Base-by-base conservation (phyloP, 2,329 filamentous ascomycete genomes). In the Ascochyta viciae-villosae region DNA sequence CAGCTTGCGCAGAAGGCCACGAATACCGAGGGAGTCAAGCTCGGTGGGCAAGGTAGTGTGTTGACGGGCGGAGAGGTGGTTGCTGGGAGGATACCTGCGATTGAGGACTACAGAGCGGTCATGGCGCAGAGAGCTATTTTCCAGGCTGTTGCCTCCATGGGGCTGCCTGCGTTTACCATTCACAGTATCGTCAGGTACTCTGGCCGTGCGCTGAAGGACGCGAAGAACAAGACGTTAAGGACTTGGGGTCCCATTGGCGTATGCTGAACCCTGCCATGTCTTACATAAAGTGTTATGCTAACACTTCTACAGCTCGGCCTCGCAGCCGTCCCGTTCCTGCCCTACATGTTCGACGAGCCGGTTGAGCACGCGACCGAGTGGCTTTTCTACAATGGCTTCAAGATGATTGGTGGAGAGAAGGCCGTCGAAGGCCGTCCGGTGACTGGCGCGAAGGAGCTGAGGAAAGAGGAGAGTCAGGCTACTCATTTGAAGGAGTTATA, bases 191-290 rank as follows among this genome's bases (percentile, higher is more conserved):
- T 99, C 47, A 86, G 87, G 58, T 97, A 99, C 72, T 93, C 91
- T 0, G 92, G 95, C 0, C 83, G 82, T 35, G 92, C 92, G n/a
- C 76, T 99, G 80, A 96, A 94, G 79, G 82, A 90, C 66, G 82
- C 83, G 19, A 94, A 95, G 82, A 96, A 90, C 71, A 81, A 83
- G 56, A 85, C 80, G 4, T 56, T 98, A 23, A 82, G 94, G 65
- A 95, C 91, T 0, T 99, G 90, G 89, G 90, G 85, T 0, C 95
- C 95, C 0, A 96, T 99, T 57, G 95, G 95, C 2, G 85, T 96
- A 67, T 87, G 92, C 10, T 79, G 15, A 6, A 26, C 5, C 3
- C 22, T 2, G 3, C 24, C 24, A 26, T 12, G 4, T 15, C 3
- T 33, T 31, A 12, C 6, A 15, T 16, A 22, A 3, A 2, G 19